Evolutionary conservation across 495 filamentous ascomycete genomes (phyloP).

Genomic region (Aspergillus saccharolyticus): DNA sequence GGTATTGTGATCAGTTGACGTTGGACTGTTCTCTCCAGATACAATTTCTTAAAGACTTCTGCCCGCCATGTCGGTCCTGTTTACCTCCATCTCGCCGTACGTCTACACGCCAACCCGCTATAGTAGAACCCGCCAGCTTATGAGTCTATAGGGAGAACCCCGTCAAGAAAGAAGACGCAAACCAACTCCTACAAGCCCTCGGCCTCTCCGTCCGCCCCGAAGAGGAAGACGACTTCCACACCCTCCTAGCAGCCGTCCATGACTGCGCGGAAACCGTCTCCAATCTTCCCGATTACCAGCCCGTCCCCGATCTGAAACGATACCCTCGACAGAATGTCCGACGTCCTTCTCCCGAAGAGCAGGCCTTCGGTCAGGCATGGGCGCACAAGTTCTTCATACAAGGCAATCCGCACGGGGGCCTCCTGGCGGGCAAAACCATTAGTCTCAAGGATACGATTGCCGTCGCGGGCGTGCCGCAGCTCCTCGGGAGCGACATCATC

Average conservation of each 20-base stretch:
- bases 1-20: neutral
- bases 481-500: slow-evolving; percentile 33
- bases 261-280: slow-evolving; percentile 29
- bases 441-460: slow-evolving; percentile 51
- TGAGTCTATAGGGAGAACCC: slow-evolving; percentile 20
- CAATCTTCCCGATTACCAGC: slow-evolving; percentile 32
- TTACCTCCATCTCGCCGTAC: slow-evolving; percentile 31
- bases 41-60: too few relatives aligned
- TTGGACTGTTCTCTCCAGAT: too few relatives aligned
- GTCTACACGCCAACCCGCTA: neutral
- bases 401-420: slow-evolving; percentile 43
- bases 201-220: slow-evolving; percentile 27
- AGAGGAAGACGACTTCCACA: slow-evolving; percentile 28
- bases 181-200: slow-evolving; percentile 20
- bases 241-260: slow-evolving; percentile 30
- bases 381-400: slow-evolving; percentile 29
- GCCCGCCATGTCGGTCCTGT: slow-evolving; percentile 29
- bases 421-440: slow-evolving; percentile 76
- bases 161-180: slow-evolving; percentile 26
- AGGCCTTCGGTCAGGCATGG: slow-evolving; percentile 31
- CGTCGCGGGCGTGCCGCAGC: slow-evolving; percentile 36
- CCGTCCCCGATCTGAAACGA: slow-evolving; percentile 19
- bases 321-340: slow-evolving; percentile 31
- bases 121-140: neutral
- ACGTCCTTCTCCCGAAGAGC: slow-evolving; percentile 23